Conservation (phyloP, 129 eudicot species). For the Sambucus nigra region DNA sequence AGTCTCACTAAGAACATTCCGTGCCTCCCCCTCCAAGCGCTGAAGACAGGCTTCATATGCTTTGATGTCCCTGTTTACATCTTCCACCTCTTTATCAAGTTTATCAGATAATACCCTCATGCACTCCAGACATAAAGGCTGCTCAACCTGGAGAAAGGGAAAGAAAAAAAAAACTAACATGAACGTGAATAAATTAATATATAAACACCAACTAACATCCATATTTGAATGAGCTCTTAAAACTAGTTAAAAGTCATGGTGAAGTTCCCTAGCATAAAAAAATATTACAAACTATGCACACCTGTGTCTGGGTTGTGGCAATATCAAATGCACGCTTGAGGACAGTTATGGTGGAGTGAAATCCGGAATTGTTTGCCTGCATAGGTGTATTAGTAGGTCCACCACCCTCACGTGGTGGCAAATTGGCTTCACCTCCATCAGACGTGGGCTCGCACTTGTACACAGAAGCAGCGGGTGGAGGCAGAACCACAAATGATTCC, state of each 20-base stretch:
- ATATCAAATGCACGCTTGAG: constrained; percentile 89
- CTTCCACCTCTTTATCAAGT: constrained; percentile 98
- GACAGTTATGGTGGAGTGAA: constrained; percentile 81
- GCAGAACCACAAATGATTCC: constrained; percentile 93
- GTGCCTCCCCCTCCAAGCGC: constrained; percentile 80
- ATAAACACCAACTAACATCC: not conserved
- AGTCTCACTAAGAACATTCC: constrained; percentile 66
- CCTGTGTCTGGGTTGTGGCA: constrained; percentile 92
- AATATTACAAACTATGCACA: constrained; percentile 4
- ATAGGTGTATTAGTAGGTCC: constrained; percentile 29
- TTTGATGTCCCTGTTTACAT: constrained; percentile 79
- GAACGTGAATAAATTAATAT: not conserved
- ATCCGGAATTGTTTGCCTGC: constrained; percentile 74
- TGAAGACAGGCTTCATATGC: constrained; percentile 92
- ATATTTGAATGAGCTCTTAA: not conserved
- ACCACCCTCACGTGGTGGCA: constrained; percentile 38
- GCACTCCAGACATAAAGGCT: constrained; percentile 95
- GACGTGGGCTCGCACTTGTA: constrained; percentile 65
- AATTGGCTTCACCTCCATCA: constrained; percentile 55
- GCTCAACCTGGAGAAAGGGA: constrained; percentile 53
- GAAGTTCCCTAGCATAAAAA: not conserved
- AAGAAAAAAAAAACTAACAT: not conserved
- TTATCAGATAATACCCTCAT: constrained; percentile 92
- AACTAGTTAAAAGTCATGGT: not conserved
- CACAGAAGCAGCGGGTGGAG: constrained; percentile 95